phyloP scores from a whole-genome alignment of 306 rosid species.

The Potentilla sterilis region DNA sequence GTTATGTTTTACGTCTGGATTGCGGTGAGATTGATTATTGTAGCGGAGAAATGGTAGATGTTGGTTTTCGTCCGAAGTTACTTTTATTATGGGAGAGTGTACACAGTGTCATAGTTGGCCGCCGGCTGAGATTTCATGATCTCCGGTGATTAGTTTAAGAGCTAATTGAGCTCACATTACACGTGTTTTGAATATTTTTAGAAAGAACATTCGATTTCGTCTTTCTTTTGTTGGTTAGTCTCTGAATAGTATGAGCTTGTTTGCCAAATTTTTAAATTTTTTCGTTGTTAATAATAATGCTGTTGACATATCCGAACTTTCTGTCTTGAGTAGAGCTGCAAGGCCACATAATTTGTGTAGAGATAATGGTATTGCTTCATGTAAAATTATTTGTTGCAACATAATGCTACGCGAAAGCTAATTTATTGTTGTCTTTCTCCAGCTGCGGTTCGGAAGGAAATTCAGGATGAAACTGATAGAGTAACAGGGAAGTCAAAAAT shows the following conservation, averaged over 20 bases:
- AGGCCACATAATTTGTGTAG: neutral
- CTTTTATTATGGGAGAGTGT: neutral
- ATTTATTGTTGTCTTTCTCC: conserved; percentile 20
- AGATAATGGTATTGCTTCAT: neutral
- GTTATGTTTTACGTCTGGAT: neutral
- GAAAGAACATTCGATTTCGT: neutral
- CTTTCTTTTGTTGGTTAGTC: neutral
- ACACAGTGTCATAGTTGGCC: neutral
- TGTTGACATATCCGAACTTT: neutral
- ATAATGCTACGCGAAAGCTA: neutral
- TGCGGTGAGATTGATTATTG: neutral
- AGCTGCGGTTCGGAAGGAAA: conserved; percentile 86
- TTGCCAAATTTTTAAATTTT: neutral
- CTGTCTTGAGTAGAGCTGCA: neutral
- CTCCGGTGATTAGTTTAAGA: neutral
- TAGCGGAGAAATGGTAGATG: neutral
- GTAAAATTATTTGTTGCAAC: conserved; percentile 1
- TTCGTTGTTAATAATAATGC: neutral
- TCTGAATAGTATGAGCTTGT: neutral
- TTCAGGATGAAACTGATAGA: conserved; percentile 95
- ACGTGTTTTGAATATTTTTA: neutral
- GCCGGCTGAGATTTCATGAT: neutral
- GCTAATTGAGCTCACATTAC: neutral
- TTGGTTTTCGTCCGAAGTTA: neutral
- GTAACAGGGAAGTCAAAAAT: conserved; percentile 78